phyloP scores from a whole-genome alignment of 805 yeast genomes.

The Metschnikowia aberdeeniae region DNA sequence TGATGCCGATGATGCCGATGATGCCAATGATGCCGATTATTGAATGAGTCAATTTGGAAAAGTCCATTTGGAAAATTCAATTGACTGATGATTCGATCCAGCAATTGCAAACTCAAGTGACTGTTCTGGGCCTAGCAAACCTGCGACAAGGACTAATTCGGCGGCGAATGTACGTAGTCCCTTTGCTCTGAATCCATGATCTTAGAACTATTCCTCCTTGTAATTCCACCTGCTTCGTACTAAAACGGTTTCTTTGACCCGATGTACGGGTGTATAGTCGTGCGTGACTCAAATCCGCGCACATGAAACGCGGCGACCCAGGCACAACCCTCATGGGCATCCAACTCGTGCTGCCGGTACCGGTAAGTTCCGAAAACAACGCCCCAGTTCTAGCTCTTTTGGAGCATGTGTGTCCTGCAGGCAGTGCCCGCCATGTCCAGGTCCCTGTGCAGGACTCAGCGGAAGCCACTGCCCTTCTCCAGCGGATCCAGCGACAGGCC shows the following conservation, averaged over 20 bases:
- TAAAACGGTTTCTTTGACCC: not conserved
- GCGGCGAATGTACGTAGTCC: not conserved
- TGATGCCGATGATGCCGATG: too few relatives aligned
- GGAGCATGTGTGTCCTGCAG: not conserved
- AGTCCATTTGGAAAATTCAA: too few relatives aligned
- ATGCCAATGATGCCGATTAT: too few relatives aligned
- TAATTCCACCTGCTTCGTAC: too few relatives aligned
- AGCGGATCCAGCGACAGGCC: conserved; percentile 7
- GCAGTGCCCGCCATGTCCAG: conserved; percentile 2
- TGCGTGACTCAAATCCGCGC: not conserved
- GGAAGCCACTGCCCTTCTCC: conserved; percentile 10
- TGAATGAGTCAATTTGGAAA: too few relatives aligned
- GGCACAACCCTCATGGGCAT: not conserved
- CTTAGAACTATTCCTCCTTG: not conserved
- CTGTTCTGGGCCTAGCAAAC: too few relatives aligned
- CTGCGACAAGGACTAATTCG: not conserved
- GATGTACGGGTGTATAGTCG: not conserved
- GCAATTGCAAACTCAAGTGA: too few relatives aligned
- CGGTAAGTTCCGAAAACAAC: conserved; percentile 8
- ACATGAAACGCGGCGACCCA: not conserved
- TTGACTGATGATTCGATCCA: too few relatives aligned
- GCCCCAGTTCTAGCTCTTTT: conserved; percentile 9
- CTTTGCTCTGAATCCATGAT: not conserved
- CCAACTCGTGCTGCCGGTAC: conserved; percentile 11
- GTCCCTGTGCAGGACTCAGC: conserved; percentile 11